These are phyloP conservation scores for Aphanomyces astaci DNA, from an alignment of 352 stramenopile genomes.

Conservation along the genomic window DNA sequence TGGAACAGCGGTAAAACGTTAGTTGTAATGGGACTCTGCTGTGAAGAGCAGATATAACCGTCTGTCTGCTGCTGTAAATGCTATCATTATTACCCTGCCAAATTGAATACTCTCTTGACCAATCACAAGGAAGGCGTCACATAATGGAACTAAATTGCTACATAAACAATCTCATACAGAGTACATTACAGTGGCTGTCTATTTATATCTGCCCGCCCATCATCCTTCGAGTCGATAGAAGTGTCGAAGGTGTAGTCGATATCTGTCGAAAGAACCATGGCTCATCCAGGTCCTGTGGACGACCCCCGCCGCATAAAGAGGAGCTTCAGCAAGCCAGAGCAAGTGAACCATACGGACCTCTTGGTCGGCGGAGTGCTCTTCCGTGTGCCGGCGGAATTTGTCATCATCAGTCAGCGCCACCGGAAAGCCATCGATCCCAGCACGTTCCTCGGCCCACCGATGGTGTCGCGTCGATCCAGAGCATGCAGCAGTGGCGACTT, in stretches of 20 bases:
- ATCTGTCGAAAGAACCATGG: background rate
- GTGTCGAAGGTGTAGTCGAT: background rate
- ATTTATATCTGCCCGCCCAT: background rate
- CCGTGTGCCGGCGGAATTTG: slow-evolving; percentile 19
- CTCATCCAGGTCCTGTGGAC: background rate
- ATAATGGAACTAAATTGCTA: background rate
- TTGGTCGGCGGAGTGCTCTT: slow-evolving; percentile 18
- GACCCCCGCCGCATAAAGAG: background rate
- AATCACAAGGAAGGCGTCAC: background rate
- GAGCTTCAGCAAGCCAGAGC: slow-evolving; percentile 21
- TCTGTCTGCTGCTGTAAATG: too few relatives aligned
- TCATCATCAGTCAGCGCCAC: slow-evolving; percentile 16
- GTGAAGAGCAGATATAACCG: too few relatives aligned
- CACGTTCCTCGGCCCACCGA: background rate
- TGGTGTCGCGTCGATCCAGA: background rate
- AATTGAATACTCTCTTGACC: too few relatives aligned
- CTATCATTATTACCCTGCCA: too few relatives aligned
- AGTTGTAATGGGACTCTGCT: too few relatives aligned
- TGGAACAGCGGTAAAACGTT: too few relatives aligned
- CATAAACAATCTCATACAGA: background rate
- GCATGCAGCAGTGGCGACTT: slow-evolving; percentile 17
- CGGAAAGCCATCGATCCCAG: slow-evolving; percentile 15
- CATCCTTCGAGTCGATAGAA: background rate
- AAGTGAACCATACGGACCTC: slow-evolving; percentile 13
- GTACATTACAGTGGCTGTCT: background rate